Evolutionary conservation across 177 flowering plant genomes (phyloP).

Genomic region (Vitis hybrid): DNA sequence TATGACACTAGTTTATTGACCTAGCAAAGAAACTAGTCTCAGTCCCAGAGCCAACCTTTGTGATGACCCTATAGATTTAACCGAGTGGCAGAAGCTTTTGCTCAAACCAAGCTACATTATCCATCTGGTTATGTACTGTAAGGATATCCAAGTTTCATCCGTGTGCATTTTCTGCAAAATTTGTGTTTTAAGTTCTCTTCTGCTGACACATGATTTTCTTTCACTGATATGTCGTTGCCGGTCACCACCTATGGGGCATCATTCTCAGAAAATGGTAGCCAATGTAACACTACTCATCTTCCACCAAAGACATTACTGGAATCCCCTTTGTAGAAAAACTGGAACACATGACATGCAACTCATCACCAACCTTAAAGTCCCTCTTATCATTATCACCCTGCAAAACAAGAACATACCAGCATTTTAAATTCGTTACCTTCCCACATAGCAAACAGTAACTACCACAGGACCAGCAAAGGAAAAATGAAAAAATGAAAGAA

Average conservation of each 20-base stretch:
- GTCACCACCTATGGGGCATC: not conserved
- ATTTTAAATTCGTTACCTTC: not conserved
- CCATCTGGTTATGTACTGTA: not conserved
- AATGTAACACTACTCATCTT: slow-evolving; percentile 27
- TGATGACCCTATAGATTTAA: too few relatives aligned
- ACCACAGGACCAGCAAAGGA: not conserved
- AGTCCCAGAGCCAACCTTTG: too few relatives aligned
- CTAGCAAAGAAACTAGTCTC: too few relatives aligned
- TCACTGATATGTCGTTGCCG: not conserved
- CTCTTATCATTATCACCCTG: slow-evolving; percentile 21
- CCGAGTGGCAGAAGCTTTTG: too few relatives aligned
- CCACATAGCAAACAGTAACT: slow-evolving; percentile 36
- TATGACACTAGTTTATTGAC: too few relatives aligned
- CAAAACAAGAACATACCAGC: too few relatives aligned
- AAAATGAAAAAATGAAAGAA: too few relatives aligned
- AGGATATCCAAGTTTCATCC: not conserved
- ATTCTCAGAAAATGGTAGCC: not conserved
- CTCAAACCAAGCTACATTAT: too few relatives aligned
- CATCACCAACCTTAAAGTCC: slow-evolving; percentile 62
- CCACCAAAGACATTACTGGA: slow-evolving; percentile 63
- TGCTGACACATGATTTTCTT: not conserved
- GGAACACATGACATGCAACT: slow-evolving; percentile 62
- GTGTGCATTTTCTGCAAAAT: not conserved
- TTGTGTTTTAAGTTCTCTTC: not conserved
- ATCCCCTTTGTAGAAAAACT: slow-evolving; percentile 76